phyloP scores from a whole-genome alignment of 768 basidiomycete species.

The Leccinum incarnatum region DNA sequence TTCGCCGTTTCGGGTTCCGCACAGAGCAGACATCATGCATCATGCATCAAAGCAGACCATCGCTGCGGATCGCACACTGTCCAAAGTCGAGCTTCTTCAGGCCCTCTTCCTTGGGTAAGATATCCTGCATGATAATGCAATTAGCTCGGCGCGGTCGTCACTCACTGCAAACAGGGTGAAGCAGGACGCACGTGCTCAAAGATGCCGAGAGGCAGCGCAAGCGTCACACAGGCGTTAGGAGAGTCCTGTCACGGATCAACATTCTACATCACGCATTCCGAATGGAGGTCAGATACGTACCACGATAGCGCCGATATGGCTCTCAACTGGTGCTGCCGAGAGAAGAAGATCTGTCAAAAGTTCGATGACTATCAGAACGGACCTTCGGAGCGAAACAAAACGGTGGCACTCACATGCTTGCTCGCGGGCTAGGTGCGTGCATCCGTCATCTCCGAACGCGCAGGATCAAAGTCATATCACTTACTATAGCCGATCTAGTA shows the following conservation, averaged over 20 bases:
- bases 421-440: slow-evolving; percentile 54
- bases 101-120: slow-evolving; percentile 62
- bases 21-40: not conserved
- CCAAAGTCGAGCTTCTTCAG: slow-evolving; percentile 57
- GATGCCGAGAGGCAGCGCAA: slow-evolving; percentile 73
- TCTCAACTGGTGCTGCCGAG: slow-evolving; percentile 68
- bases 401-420: slow-evolving; percentile 55
- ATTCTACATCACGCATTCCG: not conserved
- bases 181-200: slow-evolving; percentile 57
- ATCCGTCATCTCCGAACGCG: not conserved
- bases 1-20: not conserved
- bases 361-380: not conserved
- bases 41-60: slow-evolving; percentile 46
- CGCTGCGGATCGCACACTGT: slow-evolving; percentile 64
- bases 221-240: slow-evolving; percentile 74
- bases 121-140: slow-evolving; percentile 44
- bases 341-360: slow-evolving; percentile 54
- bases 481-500: slow-evolving; percentile 68
- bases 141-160: not conserved
- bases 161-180: not conserved
- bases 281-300: slow-evolving; percentile 36
- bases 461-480: slow-evolving; percentile 23
- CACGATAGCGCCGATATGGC: slow-evolving; percentile 67
- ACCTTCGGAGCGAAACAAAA: not conserved
- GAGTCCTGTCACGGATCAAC: slow-evolving; percentile 47